These are phyloP conservation scores for Torulaspora pretoriensis DNA, from an alignment of 1,139 yeast species.

Conservation along the genomic window DNA sequence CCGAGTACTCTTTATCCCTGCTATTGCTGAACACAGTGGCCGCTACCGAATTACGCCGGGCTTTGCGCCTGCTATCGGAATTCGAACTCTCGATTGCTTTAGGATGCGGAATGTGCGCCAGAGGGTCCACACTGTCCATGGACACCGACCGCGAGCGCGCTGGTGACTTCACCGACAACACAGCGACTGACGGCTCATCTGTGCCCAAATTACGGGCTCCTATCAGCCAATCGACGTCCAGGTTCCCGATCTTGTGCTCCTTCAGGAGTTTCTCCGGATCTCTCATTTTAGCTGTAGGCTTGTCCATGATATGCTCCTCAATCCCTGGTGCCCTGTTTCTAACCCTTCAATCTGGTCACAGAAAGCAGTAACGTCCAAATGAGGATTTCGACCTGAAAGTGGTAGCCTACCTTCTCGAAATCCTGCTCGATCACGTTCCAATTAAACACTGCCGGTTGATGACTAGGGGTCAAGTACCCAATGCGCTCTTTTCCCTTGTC, in stretches of 20 bases:
- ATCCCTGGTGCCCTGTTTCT: not conserved
- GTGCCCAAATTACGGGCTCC: constrained; percentile 13
- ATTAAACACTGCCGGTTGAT: not conserved
- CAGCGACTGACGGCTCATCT: not conserved
- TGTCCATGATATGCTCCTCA: not conserved
- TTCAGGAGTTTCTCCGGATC: constrained; percentile 20
- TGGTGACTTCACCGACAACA: not conserved
- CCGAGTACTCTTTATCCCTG: not conserved
- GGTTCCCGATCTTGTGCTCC: constrained; percentile 11
- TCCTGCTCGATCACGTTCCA: not conserved
- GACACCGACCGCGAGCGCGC: constrained; percentile 9
- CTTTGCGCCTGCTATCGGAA: not conserved
- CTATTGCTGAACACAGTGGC: not conserved
- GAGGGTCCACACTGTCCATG: constrained; percentile 10
- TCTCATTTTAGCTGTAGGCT: constrained; percentile 8
- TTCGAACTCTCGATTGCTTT: not conserved
- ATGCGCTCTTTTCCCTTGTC: constrained; percentile 3
- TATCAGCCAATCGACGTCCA: constrained; percentile 18
- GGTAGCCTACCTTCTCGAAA: not conserved
- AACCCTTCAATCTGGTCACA: not conserved
- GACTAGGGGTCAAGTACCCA: no score
- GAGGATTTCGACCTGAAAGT: no score
- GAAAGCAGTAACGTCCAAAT: not conserved
- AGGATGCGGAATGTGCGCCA: constrained; percentile 4
- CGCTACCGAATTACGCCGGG: constrained; percentile 9